These are phyloP conservation scores for Backusella tuberculispora DNA, from an alignment of 192 early-diverging fungal species.

Conservation along the genomic window DNA sequence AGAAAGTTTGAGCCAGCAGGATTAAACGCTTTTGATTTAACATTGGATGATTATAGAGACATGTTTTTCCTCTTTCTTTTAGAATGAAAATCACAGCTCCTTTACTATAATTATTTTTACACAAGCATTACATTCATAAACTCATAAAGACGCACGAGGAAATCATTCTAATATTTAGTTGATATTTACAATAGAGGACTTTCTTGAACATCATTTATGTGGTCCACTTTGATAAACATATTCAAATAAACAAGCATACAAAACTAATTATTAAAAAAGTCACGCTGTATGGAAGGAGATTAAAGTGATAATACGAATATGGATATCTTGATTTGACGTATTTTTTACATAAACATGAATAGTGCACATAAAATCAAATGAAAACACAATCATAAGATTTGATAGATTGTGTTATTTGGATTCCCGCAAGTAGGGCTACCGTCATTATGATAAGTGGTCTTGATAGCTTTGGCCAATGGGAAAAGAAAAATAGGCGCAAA, in stretches of 20 bases:
- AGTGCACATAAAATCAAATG: background rate
- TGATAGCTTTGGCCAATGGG: background rate
- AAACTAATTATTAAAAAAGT: background rate
- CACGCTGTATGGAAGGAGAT: background rate
- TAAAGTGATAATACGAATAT: background rate
- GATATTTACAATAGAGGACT: no score
- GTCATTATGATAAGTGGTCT: background rate
- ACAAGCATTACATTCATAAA: no score
- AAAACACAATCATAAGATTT: background rate
- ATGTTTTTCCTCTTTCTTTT: no score
- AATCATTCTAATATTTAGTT: no score
- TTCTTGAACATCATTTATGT: no score
- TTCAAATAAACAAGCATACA: background rate
- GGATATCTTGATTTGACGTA: background rate
- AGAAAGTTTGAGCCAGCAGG: no score
- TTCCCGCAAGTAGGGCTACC: background rate
- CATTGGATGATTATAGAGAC: no score
- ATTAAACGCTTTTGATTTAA: no score
- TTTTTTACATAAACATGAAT: background rate
- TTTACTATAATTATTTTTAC: no score
- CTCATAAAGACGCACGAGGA: no score
- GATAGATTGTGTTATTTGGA: background rate
- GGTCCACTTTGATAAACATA: background rate
- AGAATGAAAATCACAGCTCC: no score
- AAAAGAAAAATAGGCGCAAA: slow-evolving; percentile 8